Evolutionary conservation across 2,329 filamentous ascomycete genomes (phyloP).

Genomic region (Aspergillus novofumigatus): DNA sequence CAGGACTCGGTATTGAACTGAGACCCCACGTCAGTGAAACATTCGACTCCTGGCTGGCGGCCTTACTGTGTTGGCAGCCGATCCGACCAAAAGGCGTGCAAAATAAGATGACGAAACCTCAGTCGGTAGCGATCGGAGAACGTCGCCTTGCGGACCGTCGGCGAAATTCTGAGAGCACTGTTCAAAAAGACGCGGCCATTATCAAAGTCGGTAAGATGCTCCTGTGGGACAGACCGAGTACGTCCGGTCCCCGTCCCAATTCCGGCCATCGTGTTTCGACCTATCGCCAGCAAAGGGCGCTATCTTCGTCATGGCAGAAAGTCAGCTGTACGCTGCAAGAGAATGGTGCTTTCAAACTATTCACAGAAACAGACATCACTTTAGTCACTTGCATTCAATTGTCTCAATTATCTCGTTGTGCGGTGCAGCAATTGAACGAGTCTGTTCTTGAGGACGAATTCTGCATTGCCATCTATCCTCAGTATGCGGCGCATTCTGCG

Average conservation of each 20-base stretch:
- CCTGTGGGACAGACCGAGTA: conserved; percentile 76
- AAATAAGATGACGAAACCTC: conserved; percentile 49
- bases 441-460: conserved; percentile 90
- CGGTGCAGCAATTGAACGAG: conserved; percentile 82
- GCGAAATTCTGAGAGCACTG: conserved; percentile 45
- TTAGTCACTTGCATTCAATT: conserved; percentile 81
- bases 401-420: conserved; percentile 81
- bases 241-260: conserved; percentile 33
- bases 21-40: conserved; percentile 48
- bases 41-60: conserved; percentile 50
- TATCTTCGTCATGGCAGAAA: conserved; percentile 70
- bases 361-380: conserved; percentile 77
- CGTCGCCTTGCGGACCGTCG: conserved; percentile 41
- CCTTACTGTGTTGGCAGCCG: conserved; percentile 50
- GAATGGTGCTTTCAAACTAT: conserved; percentile 88
- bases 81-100: conserved; percentile 48
- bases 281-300: conserved; percentile 53
- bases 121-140: conserved; percentile 42
- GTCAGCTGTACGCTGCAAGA: conserved; percentile 93
- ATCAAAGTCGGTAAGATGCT: conserved; percentile 94
- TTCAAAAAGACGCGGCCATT: conserved; percentile 69
- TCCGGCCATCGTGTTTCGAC: conserved; percentile 46
- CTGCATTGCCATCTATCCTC: conserved; percentile 92
- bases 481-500: conserved; percentile 73
- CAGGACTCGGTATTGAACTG: conserved; percentile 45